phyloP scores from a whole-genome alignment of 768 basidiomycete genomes.

The Macrolepiota dolichaula region DNA sequence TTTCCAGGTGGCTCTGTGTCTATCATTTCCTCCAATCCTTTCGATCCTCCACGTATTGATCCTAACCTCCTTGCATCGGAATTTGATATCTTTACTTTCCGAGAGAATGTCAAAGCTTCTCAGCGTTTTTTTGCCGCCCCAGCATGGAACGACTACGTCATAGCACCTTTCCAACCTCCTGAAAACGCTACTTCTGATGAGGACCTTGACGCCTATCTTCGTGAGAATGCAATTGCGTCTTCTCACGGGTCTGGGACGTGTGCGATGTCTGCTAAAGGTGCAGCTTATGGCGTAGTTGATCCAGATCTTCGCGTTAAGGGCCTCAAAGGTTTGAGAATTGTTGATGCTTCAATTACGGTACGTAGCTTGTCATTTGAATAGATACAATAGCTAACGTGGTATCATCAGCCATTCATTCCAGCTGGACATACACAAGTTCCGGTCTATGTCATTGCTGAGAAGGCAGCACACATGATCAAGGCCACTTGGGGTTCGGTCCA shows the following conservation, averaged over 20 bases:
- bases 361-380: conserved; percentile 6
- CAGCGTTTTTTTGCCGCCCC: conserved; percentile 18
- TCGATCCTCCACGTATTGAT: conserved; percentile 22
- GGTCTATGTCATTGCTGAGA: conserved; percentile 17
- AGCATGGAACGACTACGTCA: conserved; percentile 20
- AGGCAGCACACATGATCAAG: conserved; percentile 16
- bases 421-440: conserved; percentile 14
- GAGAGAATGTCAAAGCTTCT: conserved; percentile 18
- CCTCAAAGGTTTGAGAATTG: conserved; percentile 29
- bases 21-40: conserved; percentile 19
- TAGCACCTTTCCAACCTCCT: conserved; percentile 14
- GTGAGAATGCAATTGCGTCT: conserved; percentile 18
- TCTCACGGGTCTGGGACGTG: conserved; percentile 30
- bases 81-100: conserved; percentile 20
- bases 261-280: conserved; percentile 25
- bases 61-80: conserved; percentile 18
- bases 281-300: conserved; percentile 16
- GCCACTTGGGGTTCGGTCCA: not conserved
- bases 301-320: conserved; percentile 31
- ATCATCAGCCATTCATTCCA: conserved; percentile 12
- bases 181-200: conserved; percentile 19
- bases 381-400: not conserved
- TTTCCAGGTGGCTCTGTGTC: conserved; percentile 20
- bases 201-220: conserved; percentile 23
- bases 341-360: conserved; percentile 35